phyloP scores from a whole-genome alignment of 1,139 yeast species.

The Suhomyces bolitotheri region DNA sequence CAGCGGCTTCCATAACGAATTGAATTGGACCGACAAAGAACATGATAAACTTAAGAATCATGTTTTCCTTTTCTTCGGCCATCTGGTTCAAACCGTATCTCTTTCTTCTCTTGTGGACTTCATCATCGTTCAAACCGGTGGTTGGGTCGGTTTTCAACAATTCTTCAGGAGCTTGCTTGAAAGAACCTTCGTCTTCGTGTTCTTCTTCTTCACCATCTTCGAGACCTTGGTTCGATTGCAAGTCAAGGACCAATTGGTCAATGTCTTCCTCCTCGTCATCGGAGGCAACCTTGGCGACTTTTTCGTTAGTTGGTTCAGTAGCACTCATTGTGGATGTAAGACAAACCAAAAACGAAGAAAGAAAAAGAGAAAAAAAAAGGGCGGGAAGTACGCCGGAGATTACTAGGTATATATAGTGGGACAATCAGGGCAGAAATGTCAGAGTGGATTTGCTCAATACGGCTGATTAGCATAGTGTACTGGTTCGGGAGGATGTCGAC shows the following conservation, averaged over 20 bases:
- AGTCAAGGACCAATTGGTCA: constrained; percentile 84
- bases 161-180: constrained; percentile 85
- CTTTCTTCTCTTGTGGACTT: constrained; percentile 85
- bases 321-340: constrained; percentile 37
- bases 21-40: constrained; percentile 98
- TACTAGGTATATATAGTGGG: constrained; percentile 7
- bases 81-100: constrained; percentile 91
- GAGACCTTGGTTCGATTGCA: constrained; percentile 72
- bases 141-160: constrained; percentile 84
- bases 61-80: constrained; percentile 89
- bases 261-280: constrained; percentile 81
- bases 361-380: constrained; percentile 11
- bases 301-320: constrained; percentile 53
- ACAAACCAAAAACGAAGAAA: constrained; percentile 14
- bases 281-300: constrained; percentile 49
- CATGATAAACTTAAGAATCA: constrained; percentile 81
- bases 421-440: constrained; percentile 3
- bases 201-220: constrained; percentile 49
- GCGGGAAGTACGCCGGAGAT: constrained; percentile 2
- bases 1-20: constrained; percentile 99
- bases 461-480: constrained; percentile 10
- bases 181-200: constrained; percentile 47
- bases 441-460: constrained; percentile 7
- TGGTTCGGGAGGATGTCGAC: constrained; percentile 4
- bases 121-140: constrained; percentile 77